A percentile compares a stretch with the other conserved stretches of the same genome.
phyloP scores from a whole-genome alignment of 768 basidiomycete genomes.

The Tricholomella constricta region DNA sequence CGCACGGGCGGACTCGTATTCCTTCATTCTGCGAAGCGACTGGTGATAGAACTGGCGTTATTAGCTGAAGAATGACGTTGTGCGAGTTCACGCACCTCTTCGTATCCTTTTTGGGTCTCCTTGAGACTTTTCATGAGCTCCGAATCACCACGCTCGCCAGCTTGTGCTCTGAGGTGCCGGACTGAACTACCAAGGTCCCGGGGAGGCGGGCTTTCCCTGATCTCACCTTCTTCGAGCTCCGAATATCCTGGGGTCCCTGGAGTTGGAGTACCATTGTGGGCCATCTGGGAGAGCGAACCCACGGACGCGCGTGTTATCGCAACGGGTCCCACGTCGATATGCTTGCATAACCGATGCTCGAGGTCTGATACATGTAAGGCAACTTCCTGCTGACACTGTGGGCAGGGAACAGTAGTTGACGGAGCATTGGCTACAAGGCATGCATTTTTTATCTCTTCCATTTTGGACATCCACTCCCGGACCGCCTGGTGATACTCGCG shows the following conservation, averaged over 20 bases:
- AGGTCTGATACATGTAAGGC: not conserved
- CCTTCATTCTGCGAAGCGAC: conserved; percentile 5
- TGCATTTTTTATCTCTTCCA: not conserved
- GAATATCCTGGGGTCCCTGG: not conserved
- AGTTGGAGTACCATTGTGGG: no score
- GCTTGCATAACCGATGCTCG: not conserved
- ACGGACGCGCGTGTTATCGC: not conserved
- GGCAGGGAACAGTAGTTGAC: not conserved
- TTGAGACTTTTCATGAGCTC: not conserved
- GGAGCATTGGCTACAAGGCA: not conserved
- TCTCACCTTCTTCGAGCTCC: conserved; percentile 7
- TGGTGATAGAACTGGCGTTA: not conserved
- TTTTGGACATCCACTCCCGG: not conserved
- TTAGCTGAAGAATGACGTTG: not conserved
- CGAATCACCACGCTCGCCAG: not conserved
- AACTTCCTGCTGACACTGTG: not conserved
- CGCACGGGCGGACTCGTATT: conserved; percentile 3
- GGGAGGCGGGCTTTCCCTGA: not conserved
- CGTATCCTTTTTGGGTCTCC: conserved; percentile 1
- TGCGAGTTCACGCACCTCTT: not conserved
- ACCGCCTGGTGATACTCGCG: not conserved
- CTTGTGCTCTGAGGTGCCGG: not conserved
- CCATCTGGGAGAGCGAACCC: no score
- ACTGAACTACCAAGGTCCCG: not conserved
- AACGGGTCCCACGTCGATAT: not conserved